Base-by-base conservation (phyloP, 352 stramenopile species). In the Globisporangium paroecandrum region DNA sequence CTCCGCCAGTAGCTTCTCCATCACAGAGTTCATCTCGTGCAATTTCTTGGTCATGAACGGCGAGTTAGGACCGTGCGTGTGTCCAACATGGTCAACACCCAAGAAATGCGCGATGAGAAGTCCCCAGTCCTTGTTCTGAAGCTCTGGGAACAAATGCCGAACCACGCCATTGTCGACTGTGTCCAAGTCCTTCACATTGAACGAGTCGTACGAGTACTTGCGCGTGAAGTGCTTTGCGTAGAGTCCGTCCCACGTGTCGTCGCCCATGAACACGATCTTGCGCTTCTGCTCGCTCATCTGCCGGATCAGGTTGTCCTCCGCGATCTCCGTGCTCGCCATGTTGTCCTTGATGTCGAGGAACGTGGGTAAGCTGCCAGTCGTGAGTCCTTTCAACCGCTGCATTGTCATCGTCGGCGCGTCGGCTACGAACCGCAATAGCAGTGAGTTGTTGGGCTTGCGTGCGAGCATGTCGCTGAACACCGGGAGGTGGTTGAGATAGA, bases 391-490 rank as follows among this genome's bases (percentile, higher is more conserved):
- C 8, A 99, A 83, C 4, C 97, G 84, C 76, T 99, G 97, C 91
- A 99, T 98, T 4, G 97, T 99, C 62, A 99, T 98, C n/a, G 97
- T 99, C 9, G 97, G 97, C 61, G 97, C 94, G 75, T 99, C 97
- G 0, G 97, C 97, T 20, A 98, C 89, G 67, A 99, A 99, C 68
- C 96, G 90, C 57, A 97, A 84, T 49, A 99, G 76, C 62, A 95
- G 69, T 8, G 86, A 85, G 57, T 94, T 71, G 4, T 72, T 63
- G 43, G 87, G 85, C 47, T 84, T 68, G 9, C 65, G 61, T 56
- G 66, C 51, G 36, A 97, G 67, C 10, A 89, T 82, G 9, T 84
- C 75, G 60, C 85, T 89, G n/a, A 98, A 71, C 58, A 94, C 72
- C 3, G 86, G 79, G 24, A 98, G 79, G 64, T 93, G 90, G 74